Conservation (phyloP, 441 rosid species). For the Omphalea diandra region DNA sequence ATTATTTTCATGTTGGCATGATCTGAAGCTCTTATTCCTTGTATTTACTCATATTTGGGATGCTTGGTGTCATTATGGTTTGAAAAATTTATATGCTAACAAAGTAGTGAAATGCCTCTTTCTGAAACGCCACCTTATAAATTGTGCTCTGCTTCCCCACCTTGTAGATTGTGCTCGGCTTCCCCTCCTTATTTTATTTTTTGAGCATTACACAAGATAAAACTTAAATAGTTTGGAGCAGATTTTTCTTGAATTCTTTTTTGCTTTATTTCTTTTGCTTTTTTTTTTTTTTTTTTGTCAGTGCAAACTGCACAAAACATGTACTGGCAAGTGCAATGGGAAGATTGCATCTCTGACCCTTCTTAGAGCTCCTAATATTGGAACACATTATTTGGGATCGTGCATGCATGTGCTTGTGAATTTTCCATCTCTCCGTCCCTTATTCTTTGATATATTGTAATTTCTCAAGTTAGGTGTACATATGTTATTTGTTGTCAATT, state of each 20-base stretch:
- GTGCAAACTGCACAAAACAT: neutral
- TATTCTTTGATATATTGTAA: constrained; percentile 1
- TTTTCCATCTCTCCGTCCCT: neutral
- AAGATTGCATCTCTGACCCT: neutral
- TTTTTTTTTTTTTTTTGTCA: neutral
- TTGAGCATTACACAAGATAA: neutral
- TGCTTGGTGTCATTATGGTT: neutral
- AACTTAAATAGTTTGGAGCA: neutral
- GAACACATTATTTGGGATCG: neutral
- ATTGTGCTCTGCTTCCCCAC: neutral
- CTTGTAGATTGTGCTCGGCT: neutral
- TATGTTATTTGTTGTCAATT: constrained; percentile 26
- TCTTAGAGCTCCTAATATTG: neutral
- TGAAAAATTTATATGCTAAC: neutral
- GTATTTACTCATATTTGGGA: neutral
- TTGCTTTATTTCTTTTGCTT: neutral
- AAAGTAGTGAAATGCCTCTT: neutral
- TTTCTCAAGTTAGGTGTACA: constrained; percentile 14
- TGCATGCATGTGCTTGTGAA: neutral
- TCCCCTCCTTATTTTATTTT: neutral
- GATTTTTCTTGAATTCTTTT: neutral
- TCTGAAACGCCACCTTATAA: neutral
- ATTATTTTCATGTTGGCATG: neutral
- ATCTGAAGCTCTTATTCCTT: neutral
- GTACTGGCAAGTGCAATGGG: neutral